Conservation (phyloP, 2,329 filamentous ascomycete species). For the Stachybotrys echinatus region DNA sequence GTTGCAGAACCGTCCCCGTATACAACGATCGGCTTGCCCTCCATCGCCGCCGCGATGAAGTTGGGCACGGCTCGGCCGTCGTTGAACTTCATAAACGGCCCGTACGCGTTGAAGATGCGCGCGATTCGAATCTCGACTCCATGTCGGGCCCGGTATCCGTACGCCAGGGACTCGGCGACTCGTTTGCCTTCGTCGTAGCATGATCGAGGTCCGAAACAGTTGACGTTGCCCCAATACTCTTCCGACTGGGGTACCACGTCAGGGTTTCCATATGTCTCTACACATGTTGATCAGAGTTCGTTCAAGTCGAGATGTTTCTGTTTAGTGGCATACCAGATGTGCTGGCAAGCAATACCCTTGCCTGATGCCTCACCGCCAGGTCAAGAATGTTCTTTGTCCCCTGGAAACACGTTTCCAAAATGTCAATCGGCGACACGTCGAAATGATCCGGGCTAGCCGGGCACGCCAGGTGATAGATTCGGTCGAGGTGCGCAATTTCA, state of each 20-base stretch:
- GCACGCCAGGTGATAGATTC: constrained; percentile 10
- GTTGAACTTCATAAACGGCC: constrained; percentile 6
- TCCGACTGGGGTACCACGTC: constrained; percentile 10
- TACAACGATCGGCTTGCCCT: constrained; percentile 3
- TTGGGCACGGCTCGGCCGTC: constrained; percentile 9
- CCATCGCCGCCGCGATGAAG: constrained; percentile 8
- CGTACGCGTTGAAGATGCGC: constrained; percentile 10
- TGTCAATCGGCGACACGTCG: constrained; percentile 6
- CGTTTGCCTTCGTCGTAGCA: constrained; percentile 38
- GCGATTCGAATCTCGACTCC: constrained; percentile 14
- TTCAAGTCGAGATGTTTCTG: neutral
- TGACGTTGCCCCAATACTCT: constrained; percentile 33
- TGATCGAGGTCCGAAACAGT: constrained; percentile 31
- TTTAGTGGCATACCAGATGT: constrained; percentile 6
- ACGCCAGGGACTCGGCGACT: constrained; percentile 29
- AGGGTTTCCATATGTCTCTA: constrained; percentile 8
- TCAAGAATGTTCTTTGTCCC: constrained; percentile 9
- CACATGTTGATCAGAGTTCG: neutral
- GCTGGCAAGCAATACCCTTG: constrained; percentile 6
- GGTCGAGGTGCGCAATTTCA: constrained; percentile 2
- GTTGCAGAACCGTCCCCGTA: constrained; percentile 8
- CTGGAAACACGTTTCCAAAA: constrained; percentile 8
- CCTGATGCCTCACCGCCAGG: constrained; percentile 3
- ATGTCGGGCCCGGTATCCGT: constrained; percentile 15
- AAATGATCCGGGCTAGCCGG: constrained; percentile 9